A percentile compares a stretch with the other conserved stretches of the same genome.
Conservation (phyloP, 352 stramenopile species). For the Phytophthora litchii region DNA sequence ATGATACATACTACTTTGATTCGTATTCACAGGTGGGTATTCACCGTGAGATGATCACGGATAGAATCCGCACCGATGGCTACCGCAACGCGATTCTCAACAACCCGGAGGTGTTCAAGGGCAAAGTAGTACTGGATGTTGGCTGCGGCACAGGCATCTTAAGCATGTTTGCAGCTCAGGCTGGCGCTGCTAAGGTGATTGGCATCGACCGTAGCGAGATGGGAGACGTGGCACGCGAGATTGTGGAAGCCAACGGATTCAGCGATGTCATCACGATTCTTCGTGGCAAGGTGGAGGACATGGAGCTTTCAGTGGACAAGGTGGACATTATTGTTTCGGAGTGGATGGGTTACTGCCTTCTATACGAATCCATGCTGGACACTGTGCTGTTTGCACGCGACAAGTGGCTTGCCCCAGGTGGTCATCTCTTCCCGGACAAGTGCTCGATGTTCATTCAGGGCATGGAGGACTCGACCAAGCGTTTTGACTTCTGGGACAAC, state of each 20-base stretch:
- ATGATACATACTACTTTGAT: constrained; percentile 97
- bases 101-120: constrained; percentile 97
- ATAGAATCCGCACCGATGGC: constrained; percentile 93
- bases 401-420: constrained; percentile 94
- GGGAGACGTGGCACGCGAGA: constrained; percentile 92
- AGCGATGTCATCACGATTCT: constrained; percentile 93
- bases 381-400: constrained; percentile 96
- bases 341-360: constrained; percentile 98
- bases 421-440: constrained; percentile 98
- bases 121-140: constrained; percentile 97
- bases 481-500: constrained; percentile 94
- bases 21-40: constrained; percentile 99
- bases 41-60: constrained; percentile 95
- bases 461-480: constrained; percentile 68
- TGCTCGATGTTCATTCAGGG: constrained; percentile 94
- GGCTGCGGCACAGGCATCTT: constrained; percentile 98
- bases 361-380: constrained; percentile 99
- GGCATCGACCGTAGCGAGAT: constrained; percentile 96
- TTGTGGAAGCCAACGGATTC: constrained; percentile 95
- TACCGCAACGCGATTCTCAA: constrained; percentile 98
- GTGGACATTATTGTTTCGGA: constrained; percentile 98
- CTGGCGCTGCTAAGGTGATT: constrained; percentile 91
- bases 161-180: constrained; percentile 97
- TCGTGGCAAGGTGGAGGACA: constrained; percentile 94
- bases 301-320: constrained; percentile 93